A percentile compares a stretch with the other conserved stretches of the same genome.
phyloP scores from a whole-genome alignment of 768 basidiomycete genomes.

The Agrocybe praecox region DNA sequence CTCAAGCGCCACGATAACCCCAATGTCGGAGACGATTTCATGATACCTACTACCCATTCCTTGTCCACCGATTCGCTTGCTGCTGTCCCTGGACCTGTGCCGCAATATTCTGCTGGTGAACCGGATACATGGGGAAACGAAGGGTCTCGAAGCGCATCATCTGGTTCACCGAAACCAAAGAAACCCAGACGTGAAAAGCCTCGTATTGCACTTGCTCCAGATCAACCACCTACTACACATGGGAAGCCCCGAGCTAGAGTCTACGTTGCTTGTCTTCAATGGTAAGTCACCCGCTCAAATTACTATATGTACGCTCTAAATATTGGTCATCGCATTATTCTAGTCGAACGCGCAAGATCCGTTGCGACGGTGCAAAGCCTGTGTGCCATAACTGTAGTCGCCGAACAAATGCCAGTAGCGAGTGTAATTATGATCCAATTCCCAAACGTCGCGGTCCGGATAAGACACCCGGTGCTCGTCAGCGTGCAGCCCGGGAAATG shows the following conservation, averaged over 20 bases:
- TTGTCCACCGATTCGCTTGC: background rate
- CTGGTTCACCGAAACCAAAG: slow-evolving; percentile 25
- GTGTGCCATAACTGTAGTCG: slow-evolving; percentile 73
- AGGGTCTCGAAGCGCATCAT: background rate
- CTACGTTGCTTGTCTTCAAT: slow-evolving; percentile 79
- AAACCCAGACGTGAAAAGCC: slow-evolving; percentile 58
- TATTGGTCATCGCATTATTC: slow-evolving; percentile 5
- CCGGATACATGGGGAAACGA: slow-evolving; percentile 22
- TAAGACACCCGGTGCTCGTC: slow-evolving; percentile 77
- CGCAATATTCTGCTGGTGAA: slow-evolving; percentile 24
- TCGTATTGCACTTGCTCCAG: slow-evolving; percentile 68
- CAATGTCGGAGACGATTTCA: slow-evolving; percentile 4
- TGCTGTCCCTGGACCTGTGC: slow-evolving; percentile 13
- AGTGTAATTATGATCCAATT: slow-evolving; percentile 68
- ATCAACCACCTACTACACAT: slow-evolving; percentile 81
- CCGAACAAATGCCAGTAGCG: slow-evolving; percentile 42
- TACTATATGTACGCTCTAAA: slow-evolving; percentile 1
- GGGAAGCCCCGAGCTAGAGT: slow-evolving; percentile 77
- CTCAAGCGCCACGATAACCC: slow-evolving; percentile 6
- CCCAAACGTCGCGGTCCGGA: slow-evolving; percentile 85
- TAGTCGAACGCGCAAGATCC: slow-evolving; percentile 78
- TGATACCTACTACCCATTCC: background rate
- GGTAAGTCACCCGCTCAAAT: slow-evolving; percentile 42
- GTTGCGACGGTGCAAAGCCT: slow-evolving; percentile 83
- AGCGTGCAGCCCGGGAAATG: slow-evolving; percentile 52